These are phyloP conservation scores for Isatis lusitanica DNA, from an alignment of 441 rosid genomes.

Conservation along the genomic window DNA sequence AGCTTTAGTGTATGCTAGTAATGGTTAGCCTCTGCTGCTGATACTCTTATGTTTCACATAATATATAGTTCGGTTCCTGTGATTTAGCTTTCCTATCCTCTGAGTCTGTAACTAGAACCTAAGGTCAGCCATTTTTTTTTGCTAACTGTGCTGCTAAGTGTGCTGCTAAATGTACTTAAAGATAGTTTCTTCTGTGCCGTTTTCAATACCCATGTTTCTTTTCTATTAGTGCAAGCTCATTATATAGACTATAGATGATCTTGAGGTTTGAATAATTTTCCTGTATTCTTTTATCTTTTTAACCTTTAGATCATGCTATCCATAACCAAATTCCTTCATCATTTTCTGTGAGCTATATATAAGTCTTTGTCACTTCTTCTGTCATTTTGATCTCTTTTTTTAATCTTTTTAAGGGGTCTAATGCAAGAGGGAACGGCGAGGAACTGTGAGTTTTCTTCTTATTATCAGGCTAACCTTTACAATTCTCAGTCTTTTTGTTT, in stretches of 20 bases:
- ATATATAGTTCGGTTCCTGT: not conserved
- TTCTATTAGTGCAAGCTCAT: not conserved
- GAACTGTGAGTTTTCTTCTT: constrained; percentile 35
- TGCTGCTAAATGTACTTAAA: constrained; percentile 1
- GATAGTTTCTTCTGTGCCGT: not conserved
- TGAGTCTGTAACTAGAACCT: not conserved
- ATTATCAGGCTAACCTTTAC: constrained; percentile 10
- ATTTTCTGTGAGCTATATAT: constrained; percentile 2
- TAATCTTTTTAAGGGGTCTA: constrained; percentile 48
- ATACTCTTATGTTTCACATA: not conserved
- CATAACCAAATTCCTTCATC: not conserved
- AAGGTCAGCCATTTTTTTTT: constrained; percentile 2
- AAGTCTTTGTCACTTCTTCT: constrained; percentile 3
- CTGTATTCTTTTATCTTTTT: not conserved
- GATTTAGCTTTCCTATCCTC: not conserved
- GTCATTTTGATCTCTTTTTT: not conserved
- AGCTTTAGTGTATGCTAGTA: constrained; percentile 12
- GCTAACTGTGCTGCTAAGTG: not conserved
- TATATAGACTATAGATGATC: not conserved
- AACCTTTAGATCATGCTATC: not conserved
- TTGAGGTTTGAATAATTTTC: not conserved
- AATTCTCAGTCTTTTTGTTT: constrained; percentile 14
- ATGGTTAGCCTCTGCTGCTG: not conserved
- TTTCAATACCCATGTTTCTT: not conserved
- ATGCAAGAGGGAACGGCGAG: constrained; percentile 45